phyloP scores from a whole-genome alignment of 2,329 filamentous ascomycete species.

The Exophiala sp. region DNA sequence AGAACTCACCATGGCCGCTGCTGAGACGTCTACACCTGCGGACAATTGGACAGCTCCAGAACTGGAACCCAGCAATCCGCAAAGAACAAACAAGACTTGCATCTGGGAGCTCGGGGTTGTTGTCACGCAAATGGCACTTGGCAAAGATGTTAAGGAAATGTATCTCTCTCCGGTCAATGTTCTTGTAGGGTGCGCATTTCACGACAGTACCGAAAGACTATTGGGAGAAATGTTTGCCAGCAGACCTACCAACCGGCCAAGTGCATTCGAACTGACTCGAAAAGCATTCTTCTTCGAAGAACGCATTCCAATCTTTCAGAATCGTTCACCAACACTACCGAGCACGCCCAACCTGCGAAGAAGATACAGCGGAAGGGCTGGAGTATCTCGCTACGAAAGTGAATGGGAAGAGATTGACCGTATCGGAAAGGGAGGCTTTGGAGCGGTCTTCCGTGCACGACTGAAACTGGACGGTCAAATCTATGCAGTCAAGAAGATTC shows the following conservation, averaged over 20 bases:
- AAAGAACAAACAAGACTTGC: slow-evolving; percentile 71
- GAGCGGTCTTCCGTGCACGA: slow-evolving; percentile 90
- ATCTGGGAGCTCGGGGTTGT: slow-evolving; percentile 93
- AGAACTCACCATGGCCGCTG: slow-evolving; percentile 49
- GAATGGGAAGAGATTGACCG: slow-evolving; percentile 89
- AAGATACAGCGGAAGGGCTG: slow-evolving; percentile 16
- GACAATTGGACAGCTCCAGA: slow-evolving; percentile 82
- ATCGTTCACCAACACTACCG: slow-evolving; percentile 9
- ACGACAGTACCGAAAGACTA: slow-evolving; percentile 75
- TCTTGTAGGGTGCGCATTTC: slow-evolving; percentile 61
- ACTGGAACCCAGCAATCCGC: slow-evolving; percentile 57
- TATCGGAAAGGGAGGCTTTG: slow-evolving; percentile 90
- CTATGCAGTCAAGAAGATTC: slow-evolving; percentile 97
- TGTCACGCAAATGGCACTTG: slow-evolving; percentile 91
- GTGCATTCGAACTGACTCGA: slow-evolving; percentile 65
- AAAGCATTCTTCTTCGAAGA: slow-evolving; percentile 29
- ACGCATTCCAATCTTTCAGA: slow-evolving; percentile 20
- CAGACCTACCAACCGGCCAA: slow-evolving; percentile 78
- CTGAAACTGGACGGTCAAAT: slow-evolving; percentile 91
- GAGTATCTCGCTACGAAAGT: slow-evolving; percentile 72
- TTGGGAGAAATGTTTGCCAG: slow-evolving; percentile 79
- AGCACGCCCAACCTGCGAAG: slow-evolving; percentile 14
- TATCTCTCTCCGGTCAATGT: slow-evolving; percentile 65
- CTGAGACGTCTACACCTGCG: slow-evolving; percentile 51
- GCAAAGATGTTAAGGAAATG: slow-evolving; percentile 68